Percentiles rank a stretch among this genome's conserved stretches.
Evolutionary conservation across 345 rosid species (phyloP).

Genomic region (Salix koriyanagi): DNA sequence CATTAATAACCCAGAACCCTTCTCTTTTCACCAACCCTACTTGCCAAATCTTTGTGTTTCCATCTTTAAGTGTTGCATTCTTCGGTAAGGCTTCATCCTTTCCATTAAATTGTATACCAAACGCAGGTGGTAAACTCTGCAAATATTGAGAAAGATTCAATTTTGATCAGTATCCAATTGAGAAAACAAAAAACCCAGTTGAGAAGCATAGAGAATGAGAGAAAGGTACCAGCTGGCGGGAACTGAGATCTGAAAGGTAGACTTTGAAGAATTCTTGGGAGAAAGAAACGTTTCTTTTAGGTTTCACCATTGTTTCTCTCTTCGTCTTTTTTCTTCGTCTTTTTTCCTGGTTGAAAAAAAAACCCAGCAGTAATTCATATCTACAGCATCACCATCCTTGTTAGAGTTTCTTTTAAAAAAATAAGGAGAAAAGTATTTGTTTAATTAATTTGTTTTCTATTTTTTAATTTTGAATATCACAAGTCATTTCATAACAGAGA

Average conservation of each 20-base stretch:
- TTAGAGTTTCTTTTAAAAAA: no score
- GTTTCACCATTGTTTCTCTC: neutral
- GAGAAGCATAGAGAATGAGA: neutral
- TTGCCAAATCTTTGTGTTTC: constrained; percentile 22
- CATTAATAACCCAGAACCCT: constrained; percentile 5
- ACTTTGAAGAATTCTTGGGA: neutral
- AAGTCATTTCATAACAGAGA: no score
- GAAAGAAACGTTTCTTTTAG: neutral
- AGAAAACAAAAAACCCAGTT: neutral
- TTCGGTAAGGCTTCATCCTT: neutral
- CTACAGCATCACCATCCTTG: no score
- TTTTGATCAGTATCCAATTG: neutral
- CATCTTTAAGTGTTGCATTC: constrained; percentile 9
- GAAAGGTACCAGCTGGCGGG: constrained; percentile 2
- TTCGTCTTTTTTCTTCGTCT: neutral
- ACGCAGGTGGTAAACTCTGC: constrained; percentile 27
- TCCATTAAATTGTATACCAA: neutral
- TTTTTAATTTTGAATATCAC: no score
- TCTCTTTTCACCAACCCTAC: constrained; percentile 12
- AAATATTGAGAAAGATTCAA: neutral
- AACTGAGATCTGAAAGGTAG: neutral
- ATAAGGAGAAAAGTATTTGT: no score
- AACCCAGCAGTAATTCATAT: no score
- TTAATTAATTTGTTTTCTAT: no score
- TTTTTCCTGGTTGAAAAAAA: no score